phyloP scores from a whole-genome alignment of 495 filamentous ascomycete species.

The Podospora tetraspora region DNA sequence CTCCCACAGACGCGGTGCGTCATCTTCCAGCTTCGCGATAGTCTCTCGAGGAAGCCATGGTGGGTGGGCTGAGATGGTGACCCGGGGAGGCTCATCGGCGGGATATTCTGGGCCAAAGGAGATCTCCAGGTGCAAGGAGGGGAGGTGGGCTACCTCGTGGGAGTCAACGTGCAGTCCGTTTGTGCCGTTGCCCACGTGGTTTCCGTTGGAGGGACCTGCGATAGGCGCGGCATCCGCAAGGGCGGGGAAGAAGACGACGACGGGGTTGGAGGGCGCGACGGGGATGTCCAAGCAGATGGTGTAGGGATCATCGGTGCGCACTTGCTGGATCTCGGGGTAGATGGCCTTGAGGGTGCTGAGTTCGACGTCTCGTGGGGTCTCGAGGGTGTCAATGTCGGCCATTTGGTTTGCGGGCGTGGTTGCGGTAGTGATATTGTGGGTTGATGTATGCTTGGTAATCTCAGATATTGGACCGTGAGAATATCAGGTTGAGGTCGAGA shows the following conservation, averaged over 20 bases:
- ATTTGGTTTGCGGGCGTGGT: not conserved
- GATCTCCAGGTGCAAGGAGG: constrained; percentile 64
- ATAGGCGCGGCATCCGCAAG: constrained; percentile 34
- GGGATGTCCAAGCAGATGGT: constrained; percentile 65
- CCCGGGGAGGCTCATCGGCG: constrained; percentile 54
- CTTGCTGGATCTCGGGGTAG: constrained; percentile 69
- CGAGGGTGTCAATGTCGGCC: constrained; percentile 27
- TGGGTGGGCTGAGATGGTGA: constrained; percentile 59
- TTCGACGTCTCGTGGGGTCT: constrained; percentile 72
- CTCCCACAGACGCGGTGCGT: constrained; percentile 69
- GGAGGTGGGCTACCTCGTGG: constrained; percentile 67
- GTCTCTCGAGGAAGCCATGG: constrained; percentile 63
- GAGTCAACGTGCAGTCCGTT: constrained; percentile 39
- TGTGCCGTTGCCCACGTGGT: constrained; percentile 13
- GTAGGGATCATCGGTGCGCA: constrained; percentile 55
- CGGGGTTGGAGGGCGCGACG: constrained; percentile 61
- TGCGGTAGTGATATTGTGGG: not conserved
- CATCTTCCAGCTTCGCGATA: constrained; percentile 53
- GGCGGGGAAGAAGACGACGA: constrained; percentile 64
- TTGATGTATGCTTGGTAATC: not conserved
- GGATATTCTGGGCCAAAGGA: constrained; percentile 74
- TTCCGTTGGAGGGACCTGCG: not conserved
- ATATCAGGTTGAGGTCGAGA: not conserved
- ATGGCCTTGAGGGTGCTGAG: constrained; percentile 81
- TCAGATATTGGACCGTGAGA: not conserved